phyloP scores from a whole-genome alignment of 192 early-diverging fungal genomes.

The Backusella sp. region DNA sequence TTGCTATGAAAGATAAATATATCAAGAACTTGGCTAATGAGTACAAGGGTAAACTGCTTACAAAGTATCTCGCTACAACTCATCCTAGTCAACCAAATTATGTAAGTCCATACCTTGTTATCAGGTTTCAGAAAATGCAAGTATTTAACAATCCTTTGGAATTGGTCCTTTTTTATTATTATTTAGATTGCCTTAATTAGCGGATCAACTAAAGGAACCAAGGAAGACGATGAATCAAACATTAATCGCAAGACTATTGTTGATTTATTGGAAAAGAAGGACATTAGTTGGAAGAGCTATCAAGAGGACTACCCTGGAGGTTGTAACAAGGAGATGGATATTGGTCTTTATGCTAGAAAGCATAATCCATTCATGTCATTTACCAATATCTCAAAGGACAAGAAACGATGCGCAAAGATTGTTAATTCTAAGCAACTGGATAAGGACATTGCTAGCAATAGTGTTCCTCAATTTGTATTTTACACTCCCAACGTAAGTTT shows the following conservation, averaged over 20 bases:
- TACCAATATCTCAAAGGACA: conserved; percentile 50
- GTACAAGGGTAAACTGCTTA: conserved; percentile 23
- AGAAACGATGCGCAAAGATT: conserved; percentile 61
- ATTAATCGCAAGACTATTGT: conserved; percentile 39
- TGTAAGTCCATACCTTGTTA: conserved; percentile 5
- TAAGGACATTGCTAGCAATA: conserved; percentile 48
- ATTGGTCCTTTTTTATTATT: not conserved
- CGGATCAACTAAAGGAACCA: conserved; percentile 38
- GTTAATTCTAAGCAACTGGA: conserved; percentile 54
- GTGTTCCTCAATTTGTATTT: conserved; percentile 56
- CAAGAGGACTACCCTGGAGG: conserved; percentile 52
- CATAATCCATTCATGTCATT: conserved; percentile 75
- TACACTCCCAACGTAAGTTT: conserved; percentile 40
- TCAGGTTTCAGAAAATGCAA: not conserved
- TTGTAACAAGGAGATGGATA: conserved; percentile 13
- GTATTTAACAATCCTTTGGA: not conserved
- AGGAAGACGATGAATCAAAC: conserved; percentile 40
- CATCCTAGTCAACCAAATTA: conserved; percentile 39
- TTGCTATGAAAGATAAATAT: conserved; percentile 16
- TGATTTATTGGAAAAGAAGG: conserved; percentile 56
- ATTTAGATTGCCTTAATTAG: conserved; percentile 33
- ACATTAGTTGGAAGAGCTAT: conserved; percentile 58
- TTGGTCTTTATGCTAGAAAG: conserved; percentile 45
- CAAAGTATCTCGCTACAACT: conserved; percentile 29
- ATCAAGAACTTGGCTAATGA: conserved; percentile 14